Conservation (phyloP, 257 asterid genomes). For the Perilla frutescens region DNA sequence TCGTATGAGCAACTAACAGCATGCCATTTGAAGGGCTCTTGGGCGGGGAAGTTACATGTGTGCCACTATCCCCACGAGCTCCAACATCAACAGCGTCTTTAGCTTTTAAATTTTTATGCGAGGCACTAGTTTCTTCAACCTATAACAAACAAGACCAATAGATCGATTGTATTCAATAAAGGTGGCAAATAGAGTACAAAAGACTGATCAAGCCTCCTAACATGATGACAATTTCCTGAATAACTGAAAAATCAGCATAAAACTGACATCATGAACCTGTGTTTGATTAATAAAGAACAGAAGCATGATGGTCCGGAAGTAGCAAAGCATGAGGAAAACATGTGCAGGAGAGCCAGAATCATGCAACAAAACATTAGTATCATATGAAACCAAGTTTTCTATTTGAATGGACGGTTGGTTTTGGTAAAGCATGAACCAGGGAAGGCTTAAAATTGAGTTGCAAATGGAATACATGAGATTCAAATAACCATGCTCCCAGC, state of each 20-base stretch:
- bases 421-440: not conserved
- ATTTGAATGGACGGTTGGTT: not conserved
- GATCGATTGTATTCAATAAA: not conserved
- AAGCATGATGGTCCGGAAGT: not conserved
- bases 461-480: not conserved
- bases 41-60: slow-evolving; percentile 47
- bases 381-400: not conserved
- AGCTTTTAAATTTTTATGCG: slow-evolving; percentile 35
- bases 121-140: slow-evolving; percentile 56
- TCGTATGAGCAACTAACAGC: slow-evolving; percentile 37
- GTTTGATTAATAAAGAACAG: not conserved
- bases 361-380: not conserved
- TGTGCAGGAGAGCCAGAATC: not conserved
- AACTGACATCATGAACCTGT: not conserved
- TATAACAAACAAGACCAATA: slow-evolving; percentile 37
- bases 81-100: slow-evolving; percentile 46
- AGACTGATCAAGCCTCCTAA: not conserved
- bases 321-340: slow-evolving; percentile 9
- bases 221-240: not conserved
- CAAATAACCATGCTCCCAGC: not conserved
- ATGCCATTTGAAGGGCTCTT: slow-evolving; percentile 56
- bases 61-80: slow-evolving; percentile 38
- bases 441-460: not conserved
- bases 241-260: slow-evolving; percentile 4
- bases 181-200: not conserved